Evolutionary conservation across 352 stramenopile genomes (phyloP).

Genomic region (Phytophthora pini): DNA sequence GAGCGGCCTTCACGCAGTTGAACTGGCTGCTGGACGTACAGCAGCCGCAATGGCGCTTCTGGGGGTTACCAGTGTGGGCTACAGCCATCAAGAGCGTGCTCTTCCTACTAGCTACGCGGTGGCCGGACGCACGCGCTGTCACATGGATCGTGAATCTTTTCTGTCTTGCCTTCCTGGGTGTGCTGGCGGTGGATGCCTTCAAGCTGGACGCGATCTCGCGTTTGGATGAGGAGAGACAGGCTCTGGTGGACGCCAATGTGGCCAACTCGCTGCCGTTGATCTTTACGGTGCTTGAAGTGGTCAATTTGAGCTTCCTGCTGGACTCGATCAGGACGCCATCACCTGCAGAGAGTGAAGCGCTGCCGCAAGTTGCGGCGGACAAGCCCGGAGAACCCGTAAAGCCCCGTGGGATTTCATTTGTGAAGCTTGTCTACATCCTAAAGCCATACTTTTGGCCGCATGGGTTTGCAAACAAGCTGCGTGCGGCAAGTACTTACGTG

Average conservation of each 20-base stretch:
- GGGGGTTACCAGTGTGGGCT: slow-evolving; percentile 70
- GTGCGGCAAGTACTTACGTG: slow-evolving; percentile 93
- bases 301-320: slow-evolving; percentile 76
- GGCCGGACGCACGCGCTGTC: slow-evolving; percentile 44
- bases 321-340: slow-evolving; percentile 53
- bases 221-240: slow-evolving; percentile 56
- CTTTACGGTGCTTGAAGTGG: slow-evolving; percentile 85
- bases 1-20: slow-evolving; percentile 37
- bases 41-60: slow-evolving; percentile 72
- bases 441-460: slow-evolving; percentile 90
- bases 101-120: slow-evolving; percentile 60
- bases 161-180: slow-evolving; percentile 58
- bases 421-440: slow-evolving; percentile 87
- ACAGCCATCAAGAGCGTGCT: slow-evolving; percentile 69
- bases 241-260: slow-evolving; percentile 73
- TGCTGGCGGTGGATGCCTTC: slow-evolving; percentile 81
- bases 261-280: slow-evolving; percentile 86
- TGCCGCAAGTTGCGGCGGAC: slow-evolving; percentile 39
- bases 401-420: slow-evolving; percentile 77
- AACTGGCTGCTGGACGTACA: slow-evolving; percentile 58
- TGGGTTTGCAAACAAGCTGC: slow-evolving; percentile 71
- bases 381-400: slow-evolving; percentile 34
- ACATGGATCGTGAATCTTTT: slow-evolving; percentile 60
- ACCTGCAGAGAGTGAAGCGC: slow-evolving; percentile 22
- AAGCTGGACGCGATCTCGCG: slow-evolving; percentile 69